These are phyloP conservation scores for Coleophoma crateriformis DNA, from an alignment of 2,329 filamentous ascomycete genomes.

Conservation along the genomic window DNA sequence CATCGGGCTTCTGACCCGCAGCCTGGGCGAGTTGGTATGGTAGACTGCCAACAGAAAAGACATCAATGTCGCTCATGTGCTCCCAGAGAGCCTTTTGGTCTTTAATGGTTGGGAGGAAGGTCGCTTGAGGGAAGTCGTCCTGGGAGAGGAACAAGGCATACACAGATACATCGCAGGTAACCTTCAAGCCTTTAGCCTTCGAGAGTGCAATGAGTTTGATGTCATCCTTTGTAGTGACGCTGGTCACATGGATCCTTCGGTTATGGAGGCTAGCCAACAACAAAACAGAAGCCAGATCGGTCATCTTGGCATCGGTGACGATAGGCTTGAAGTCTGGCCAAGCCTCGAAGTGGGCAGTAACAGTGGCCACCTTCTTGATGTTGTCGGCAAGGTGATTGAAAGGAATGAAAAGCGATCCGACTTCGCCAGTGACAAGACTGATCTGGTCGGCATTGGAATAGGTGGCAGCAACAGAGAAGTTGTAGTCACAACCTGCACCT, in stretches of 20 bases:
- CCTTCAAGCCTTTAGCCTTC: constrained; percentile 76
- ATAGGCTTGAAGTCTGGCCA: constrained; percentile 78
- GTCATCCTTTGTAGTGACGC: constrained; percentile 75
- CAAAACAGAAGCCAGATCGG: constrained; percentile 74
- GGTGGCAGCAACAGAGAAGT: constrained; percentile 72
- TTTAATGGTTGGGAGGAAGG: constrained; percentile 57
- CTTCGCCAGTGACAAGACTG: constrained; percentile 64
- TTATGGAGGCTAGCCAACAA: constrained; percentile 73
- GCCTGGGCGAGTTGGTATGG: constrained; percentile 68
- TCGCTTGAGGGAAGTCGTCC: constrained; percentile 62
- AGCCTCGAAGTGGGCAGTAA: constrained; percentile 71
- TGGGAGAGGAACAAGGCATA: constrained; percentile 73
- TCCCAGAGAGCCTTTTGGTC: constrained; percentile 74
- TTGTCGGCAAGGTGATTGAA: constrained; percentile 76
- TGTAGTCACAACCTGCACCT: constrained; percentile 70
- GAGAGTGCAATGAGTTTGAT: constrained; percentile 71
- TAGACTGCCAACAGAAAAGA: constrained; percentile 74
- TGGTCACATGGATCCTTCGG: constrained; percentile 74
- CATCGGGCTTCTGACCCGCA: constrained; percentile 45
- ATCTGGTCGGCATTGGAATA: constrained; percentile 71
- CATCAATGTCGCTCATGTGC: constrained; percentile 66
- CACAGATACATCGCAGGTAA: constrained; percentile 78
- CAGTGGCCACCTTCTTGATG: constrained; percentile 76
- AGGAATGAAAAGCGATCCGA: constrained; percentile 76
- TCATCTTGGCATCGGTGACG: constrained; percentile 74